These are phyloP conservation scores for Sarocladiaceae sp. DNA, from an alignment of 2,329 filamentous ascomycete genomes.

Conservation along the genomic window DNA sequence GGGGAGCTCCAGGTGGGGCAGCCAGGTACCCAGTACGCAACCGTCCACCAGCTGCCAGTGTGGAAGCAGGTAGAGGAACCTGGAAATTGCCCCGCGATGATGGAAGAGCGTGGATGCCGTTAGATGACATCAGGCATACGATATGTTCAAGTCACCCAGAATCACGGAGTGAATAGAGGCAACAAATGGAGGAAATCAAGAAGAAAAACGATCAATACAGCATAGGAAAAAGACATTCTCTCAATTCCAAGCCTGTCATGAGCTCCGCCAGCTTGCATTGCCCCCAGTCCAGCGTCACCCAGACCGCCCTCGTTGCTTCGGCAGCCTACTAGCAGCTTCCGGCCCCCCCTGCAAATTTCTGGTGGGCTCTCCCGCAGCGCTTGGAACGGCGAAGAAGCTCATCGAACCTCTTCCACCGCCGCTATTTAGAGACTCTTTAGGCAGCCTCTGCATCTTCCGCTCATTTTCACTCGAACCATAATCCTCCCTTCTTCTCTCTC, in stretches of 20 bases:
- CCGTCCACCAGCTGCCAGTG: background rate
- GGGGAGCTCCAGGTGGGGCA: constrained; percentile 5
- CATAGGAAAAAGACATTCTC: background rate
- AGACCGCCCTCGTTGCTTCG: constrained; percentile 18
- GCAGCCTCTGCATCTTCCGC: constrained; percentile 10
- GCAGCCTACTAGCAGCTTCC: constrained; percentile 28
- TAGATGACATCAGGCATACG: constrained; percentile 9
- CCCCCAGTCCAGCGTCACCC: constrained; percentile 17
- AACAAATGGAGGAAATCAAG: too few relatives aligned
- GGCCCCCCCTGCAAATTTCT: constrained; percentile 25
- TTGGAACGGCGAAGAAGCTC: constrained; percentile 38
- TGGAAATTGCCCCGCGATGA: constrained; percentile 7
- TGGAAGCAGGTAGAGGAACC: constrained; percentile 1
- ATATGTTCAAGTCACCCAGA: background rate
- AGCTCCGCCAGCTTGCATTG: constrained; percentile 5
- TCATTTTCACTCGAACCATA: constrained; percentile 17
- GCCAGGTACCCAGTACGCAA: background rate
- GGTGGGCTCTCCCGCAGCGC: constrained; percentile 23
- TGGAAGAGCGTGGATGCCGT: constrained; percentile 6
- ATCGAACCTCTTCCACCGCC: constrained; percentile 33
- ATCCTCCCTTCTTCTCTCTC: constrained; percentile 10
- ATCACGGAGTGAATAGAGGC: background rate
- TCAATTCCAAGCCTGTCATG: background rate
- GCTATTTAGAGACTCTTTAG: constrained; percentile 17
- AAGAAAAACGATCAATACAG: background rate